Conservation (phyloP, 352 stramenopile genomes). For the Phytophthora litchii region DNA sequence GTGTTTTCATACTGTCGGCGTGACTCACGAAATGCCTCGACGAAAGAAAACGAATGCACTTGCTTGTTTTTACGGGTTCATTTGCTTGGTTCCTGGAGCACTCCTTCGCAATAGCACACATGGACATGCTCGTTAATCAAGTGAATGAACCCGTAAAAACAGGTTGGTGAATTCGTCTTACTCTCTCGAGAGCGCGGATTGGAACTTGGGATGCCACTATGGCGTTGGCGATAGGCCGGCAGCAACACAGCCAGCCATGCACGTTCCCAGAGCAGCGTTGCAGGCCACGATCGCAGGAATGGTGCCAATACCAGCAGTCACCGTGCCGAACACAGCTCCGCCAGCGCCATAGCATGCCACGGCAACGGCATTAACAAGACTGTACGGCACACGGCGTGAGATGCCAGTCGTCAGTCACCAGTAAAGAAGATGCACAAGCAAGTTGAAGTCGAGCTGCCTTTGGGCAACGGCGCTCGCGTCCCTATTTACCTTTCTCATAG, state of each 20-base stretch:
- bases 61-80: slow-evolving; percentile 7
- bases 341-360: slow-evolving; percentile 44
- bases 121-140: slow-evolving; percentile 6
- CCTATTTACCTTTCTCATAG: no score
- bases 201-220: slow-evolving; percentile 6
- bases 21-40: no score
- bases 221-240: slow-evolving; percentile 30
- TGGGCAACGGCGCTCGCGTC: no score
- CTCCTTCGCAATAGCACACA: slow-evolving; percentile 1
- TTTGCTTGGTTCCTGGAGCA: slow-evolving; percentile 5
- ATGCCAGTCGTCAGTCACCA: no score
- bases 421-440: no score
- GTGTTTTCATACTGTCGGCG: no score
- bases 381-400: no score
- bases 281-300: slow-evolving; percentile 22
- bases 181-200: not conserved
- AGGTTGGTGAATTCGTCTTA: slow-evolving; percentile 1
- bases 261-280: slow-evolving; percentile 36
- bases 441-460: no score
- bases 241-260: slow-evolving; percentile 49
- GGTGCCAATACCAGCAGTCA: slow-evolving; percentile 28
- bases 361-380: no score
- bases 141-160: slow-evolving; percentile 14
- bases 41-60: not conserved
- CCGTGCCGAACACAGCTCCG: slow-evolving; percentile 43